Evolutionary conservation across 768 basidiomycete species (phyloP), one percentile per base, ranked within the genome.

Genomic region (Lactarius trivialis): DNA sequence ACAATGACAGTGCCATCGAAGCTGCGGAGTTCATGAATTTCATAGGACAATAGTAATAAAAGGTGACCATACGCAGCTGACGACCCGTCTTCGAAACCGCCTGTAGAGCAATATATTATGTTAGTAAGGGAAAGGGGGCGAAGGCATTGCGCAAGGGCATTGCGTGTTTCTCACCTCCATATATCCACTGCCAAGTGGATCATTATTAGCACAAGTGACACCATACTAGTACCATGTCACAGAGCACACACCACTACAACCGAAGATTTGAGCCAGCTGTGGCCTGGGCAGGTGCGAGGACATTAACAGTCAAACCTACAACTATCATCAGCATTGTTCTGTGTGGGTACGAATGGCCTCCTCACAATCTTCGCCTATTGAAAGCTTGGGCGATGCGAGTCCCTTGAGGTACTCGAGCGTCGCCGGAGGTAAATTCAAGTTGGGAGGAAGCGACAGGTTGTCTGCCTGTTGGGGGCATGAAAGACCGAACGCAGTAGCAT

Each of bases 381-480:
- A 15, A 8, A 43, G 6, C 17, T 34, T 21, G 21, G 19, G 7
- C 4, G 32, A 43, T 15, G 30, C 41, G 5, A 30, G 11, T 14
- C 48, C 52, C 28, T 33, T 5, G n/a, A 67, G 14, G 32, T 43
- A 58, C 28, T 60, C 39, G 9, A 54, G 11, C 30, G 51, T 50
- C 26, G 60, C 55, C 3, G n/a, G 24, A 1, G 56, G 55, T 17
- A 60, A 28, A 33, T 33, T n/a, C n/a, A n/a, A n/a, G n/a, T n/a
- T 37, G 6, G 1, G 19, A n/a, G 32, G 52, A 7, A 60, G 8
- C 21, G 34, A 34, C 8, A 60, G 54, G 0, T 32, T 39, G 37
- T 60, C 14, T 1, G 57, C 30, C 19, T 71, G 68, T 54, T 72
- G 71, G 19, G 71, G 67, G 51, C 71, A 72, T 9, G 68, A 39